These are phyloP conservation scores for Perkinsus olseni DNA, from an alignment of 169 alveolate species.

Conservation along the genomic window DNA sequence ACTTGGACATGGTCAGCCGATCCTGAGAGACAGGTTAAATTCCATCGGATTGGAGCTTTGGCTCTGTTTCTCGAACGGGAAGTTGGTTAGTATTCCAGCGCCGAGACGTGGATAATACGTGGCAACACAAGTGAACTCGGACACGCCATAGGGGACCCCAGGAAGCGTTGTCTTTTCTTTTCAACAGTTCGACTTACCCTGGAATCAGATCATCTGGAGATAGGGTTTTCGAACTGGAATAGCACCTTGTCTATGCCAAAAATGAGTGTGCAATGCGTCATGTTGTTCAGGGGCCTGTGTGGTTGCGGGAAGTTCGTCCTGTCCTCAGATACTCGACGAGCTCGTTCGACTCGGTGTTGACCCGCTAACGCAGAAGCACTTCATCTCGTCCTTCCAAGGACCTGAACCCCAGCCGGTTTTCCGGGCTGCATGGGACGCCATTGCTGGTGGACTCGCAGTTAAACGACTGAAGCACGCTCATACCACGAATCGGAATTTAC, in stretches of 20 bases:
- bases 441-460: not conserved
- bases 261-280: no score
- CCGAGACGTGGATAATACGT: constrained; percentile 11
- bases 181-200: constrained; percentile 67
- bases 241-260: no score
- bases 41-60: constrained; percentile 27
- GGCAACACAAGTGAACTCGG: no score
- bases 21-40: constrained; percentile 73
- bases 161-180: constrained; percentile 82
- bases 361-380: not conserved
- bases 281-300: no score
- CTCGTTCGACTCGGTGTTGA: not conserved
- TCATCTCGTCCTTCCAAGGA: not conserved
- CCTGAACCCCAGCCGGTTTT: not conserved
- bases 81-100: constrained; percentile 73
- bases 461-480: not conserved
- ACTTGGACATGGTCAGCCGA: constrained; percentile 81
- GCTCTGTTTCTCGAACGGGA: constrained; percentile 67
- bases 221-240: constrained; percentile 69
- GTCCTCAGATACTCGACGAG: not conserved
- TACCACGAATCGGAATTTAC: not conserved
- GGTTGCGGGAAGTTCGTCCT: not conserved
- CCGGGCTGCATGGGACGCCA: not conserved
- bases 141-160: not conserved
- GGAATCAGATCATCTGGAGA: constrained; percentile 77